Percentiles rank a stretch among this genome's conserved stretches.
Conservation (phyloP, 768 basidiomycete species). For the Tricholomella constricta region DNA sequence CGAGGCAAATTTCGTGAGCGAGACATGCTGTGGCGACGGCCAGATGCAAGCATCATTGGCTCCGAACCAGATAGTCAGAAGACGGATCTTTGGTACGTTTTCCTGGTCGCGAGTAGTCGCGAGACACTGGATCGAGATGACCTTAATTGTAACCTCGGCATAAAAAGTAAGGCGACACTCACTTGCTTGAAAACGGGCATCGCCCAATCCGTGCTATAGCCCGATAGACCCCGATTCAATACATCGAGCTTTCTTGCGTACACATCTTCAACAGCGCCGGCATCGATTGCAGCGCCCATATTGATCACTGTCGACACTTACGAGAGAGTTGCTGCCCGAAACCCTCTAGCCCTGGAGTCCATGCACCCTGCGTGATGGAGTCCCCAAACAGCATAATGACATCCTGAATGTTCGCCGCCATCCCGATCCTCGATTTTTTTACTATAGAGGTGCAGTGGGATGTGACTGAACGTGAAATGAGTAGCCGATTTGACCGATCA, state of each 20-base stretch:
- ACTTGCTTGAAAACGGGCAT: slow-evolving; percentile 80
- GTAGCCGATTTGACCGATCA: no score
- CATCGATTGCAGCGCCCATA: neutral
- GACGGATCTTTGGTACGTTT: slow-evolving; percentile 58
- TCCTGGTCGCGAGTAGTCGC: slow-evolving; percentile 50
- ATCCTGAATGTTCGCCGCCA: slow-evolving; percentile 64
- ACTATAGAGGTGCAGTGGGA: no score
- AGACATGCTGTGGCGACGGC: slow-evolving; percentile 74
- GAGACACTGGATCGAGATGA: slow-evolving; percentile 47
- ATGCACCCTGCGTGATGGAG: slow-evolving; percentile 74
- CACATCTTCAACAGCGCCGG: slow-evolving; percentile 45
- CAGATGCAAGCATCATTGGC: slow-evolving; percentile 81
- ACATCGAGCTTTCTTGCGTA: slow-evolving; percentile 86
- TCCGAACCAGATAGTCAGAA: slow-evolving; percentile 90
- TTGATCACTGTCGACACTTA: slow-evolving; percentile 33
- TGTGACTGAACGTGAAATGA: no score
- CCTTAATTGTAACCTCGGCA: neutral
- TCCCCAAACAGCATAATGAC: slow-evolving; percentile 79
- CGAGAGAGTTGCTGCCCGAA: slow-evolving; percentile 70
- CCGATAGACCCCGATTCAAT: slow-evolving; percentile 80
- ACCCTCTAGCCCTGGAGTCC: slow-evolving; percentile 53
- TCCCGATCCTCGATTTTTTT: slow-evolving; percentile 21
- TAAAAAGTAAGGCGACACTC: slow-evolving; percentile 11
- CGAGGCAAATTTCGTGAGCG: slow-evolving; percentile 58
- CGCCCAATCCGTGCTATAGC: slow-evolving; percentile 89